Evolutionary conservation across 768 basidiomycete species (phyloP), one percentile per base, ranked within the genome.

Genomic region (Serendipita sp.): DNA sequence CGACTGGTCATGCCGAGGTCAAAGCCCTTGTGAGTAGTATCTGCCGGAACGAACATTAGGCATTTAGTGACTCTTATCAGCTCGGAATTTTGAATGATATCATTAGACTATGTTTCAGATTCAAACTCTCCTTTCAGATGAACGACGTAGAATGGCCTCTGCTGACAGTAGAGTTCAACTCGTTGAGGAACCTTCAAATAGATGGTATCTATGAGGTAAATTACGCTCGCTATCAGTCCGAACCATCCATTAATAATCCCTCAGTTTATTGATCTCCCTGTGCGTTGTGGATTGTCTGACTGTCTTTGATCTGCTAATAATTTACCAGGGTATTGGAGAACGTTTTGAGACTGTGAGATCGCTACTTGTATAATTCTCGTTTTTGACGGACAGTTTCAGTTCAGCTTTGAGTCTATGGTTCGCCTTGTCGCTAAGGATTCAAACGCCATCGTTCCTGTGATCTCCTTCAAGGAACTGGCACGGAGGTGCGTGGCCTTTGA

Each of bases 401-500:
- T 60, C 35, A 36, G 35, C n/a, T 60, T 60, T 28, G 56, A 60
- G 35, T 23, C 56, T n/a, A 60, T 60, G 56, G 35, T 60, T 60
- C 56, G 56, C 18, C 56, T 60, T 23, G 56, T 60, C 8, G 56
- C 56, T n/a, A 60, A 60, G n/a, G 56, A 60, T 36, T 60, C 56
- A 4, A 60, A 60, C 35, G 56, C 56, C 7, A 60, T 60, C 32
- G 56, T 60, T 28, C 56, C 56, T n/a, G 35, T 60, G 10, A 30
- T 60, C 23, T 60, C 56, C 8, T 60, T 60, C 56, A 60, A 60
- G 34, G 56, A 60, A 60, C 34, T 60, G n/a, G 23, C 56, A 8
- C 56, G 56, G 10, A 60, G 56, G 56, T 35, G 11, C 16, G 52
- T 60, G 35, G 16, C 35, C n/a, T 4, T 28, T 18, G 38, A 7